phyloP scores from a whole-genome alignment of 2,329 filamentous ascomycete species.

The Nannizziopsis arthrosporioides region DNA sequence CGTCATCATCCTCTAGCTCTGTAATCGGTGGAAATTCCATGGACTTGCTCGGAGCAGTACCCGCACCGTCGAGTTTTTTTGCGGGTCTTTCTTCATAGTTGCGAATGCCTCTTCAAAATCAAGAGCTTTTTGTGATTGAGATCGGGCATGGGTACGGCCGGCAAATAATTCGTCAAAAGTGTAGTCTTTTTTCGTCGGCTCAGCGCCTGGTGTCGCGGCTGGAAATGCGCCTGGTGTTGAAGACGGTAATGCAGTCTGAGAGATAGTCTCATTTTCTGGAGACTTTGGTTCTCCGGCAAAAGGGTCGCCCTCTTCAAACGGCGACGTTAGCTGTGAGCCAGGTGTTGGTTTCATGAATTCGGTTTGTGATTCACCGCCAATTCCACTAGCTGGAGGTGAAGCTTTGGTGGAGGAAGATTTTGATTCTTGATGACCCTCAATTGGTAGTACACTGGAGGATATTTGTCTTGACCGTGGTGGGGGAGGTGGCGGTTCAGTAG shows the following conservation, averaged over 20 bases:
- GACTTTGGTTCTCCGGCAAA: slow-evolving; percentile 1
- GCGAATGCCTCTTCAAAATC: slow-evolving; percentile 40
- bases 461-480: slow-evolving; percentile 66
- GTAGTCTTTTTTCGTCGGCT: slow-evolving; percentile 25
- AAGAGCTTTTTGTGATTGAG: slow-evolving; percentile 36
- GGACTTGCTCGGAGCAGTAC: slow-evolving; percentile 25
- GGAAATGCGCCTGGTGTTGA: slow-evolving; percentile 42
- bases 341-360: slow-evolving; percentile 12
- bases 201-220: slow-evolving; percentile 11
- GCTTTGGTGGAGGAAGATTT: slow-evolving; percentile 68
- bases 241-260: slow-evolving; percentile 12
- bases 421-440: slow-evolving; percentile 46
- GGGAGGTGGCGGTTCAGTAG: slow-evolving; percentile 39
- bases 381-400: slow-evolving; percentile 58
- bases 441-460: slow-evolving; percentile 62
- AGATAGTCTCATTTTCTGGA: not conserved
- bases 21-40: slow-evolving; percentile 87
- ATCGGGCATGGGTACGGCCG: slow-evolving; percentile 33
- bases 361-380: slow-evolving; percentile 32
- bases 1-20: slow-evolving; percentile 69
- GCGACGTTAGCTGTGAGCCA: slow-evolving; percentile 17
- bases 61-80: slow-evolving; percentile 29
- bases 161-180: slow-evolving; percentile 39
- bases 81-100: slow-evolving; percentile 29
- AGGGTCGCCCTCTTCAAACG: slow-evolving; percentile 18